These are phyloP conservation scores for Pholiota adiposa DNA, from an alignment of 1,284 basidiomycete species.

Conservation along the genomic window DNA sequence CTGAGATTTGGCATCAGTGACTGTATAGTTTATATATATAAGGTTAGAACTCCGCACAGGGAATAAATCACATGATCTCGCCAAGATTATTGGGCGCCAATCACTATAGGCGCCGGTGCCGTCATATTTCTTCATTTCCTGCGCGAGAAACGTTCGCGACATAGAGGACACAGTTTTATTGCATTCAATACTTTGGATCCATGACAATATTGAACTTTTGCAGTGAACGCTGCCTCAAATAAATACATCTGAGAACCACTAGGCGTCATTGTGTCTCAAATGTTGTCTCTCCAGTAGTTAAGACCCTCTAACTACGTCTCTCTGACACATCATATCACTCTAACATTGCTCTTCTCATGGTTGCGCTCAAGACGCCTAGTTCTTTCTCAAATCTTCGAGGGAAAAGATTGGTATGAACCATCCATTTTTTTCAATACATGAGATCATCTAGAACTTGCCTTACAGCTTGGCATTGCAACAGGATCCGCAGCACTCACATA, in stretches of 20 bases:
- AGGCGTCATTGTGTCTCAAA: neutral
- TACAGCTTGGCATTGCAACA: constrained; percentile 8
- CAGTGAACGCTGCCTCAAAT: too few species aligned
- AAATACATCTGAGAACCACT: neutral
- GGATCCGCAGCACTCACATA: constrained; percentile 4
- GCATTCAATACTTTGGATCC: too few species aligned
- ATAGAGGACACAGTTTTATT: too few species aligned
- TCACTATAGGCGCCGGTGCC: neutral
- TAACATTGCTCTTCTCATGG: too few species aligned
- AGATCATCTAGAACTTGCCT: neutral
- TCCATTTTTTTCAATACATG: neutral
- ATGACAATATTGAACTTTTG: too few species aligned
- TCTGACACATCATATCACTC: too few species aligned
- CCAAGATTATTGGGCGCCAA: neutral
- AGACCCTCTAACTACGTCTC: neutral
- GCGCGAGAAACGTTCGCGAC: too few species aligned
- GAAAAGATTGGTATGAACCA: constrained; percentile 3
- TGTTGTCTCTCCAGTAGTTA: neutral
- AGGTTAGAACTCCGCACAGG: constrained; percentile 11
- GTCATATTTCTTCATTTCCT: neutral
- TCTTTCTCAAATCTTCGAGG: constrained; percentile 6
- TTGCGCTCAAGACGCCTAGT: neutral
- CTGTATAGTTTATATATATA: constrained; percentile 20
- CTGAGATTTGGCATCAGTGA: constrained; percentile 12
- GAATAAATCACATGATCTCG: neutral